Base-by-base conservation (phyloP, 352 stramenopile species). In the Ophiocytium majus region DNA sequence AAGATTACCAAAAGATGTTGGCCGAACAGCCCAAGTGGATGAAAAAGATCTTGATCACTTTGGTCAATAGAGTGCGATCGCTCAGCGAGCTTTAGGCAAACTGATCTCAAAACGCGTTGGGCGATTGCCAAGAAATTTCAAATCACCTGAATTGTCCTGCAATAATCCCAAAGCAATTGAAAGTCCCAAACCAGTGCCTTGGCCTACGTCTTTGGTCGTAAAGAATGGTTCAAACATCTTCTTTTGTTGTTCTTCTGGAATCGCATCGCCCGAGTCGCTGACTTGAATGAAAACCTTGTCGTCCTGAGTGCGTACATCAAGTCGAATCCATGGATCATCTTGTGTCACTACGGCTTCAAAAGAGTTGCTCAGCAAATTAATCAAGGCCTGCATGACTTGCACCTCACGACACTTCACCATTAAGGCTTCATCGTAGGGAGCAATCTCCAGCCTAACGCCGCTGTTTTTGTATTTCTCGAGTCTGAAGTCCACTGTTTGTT, bases 171-270 rank as follows among this genome's bases (percentile, higher is more conserved):
- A n/a, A n/a, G 57, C 23, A 71, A 71, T 71, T 23, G 19, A 23
- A 23, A 71, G 28, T 71, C 57, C 57, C 23, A 71, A 28, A 71
- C 57, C 57, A 23, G 57, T 71, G 23, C 57, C 57, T 28, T 71
- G 23, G 23, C 57, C 57, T 71, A 71, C 28, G 28, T 71, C 57
- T 28, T 71, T 71, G 28, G 57, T 71, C 28, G 57, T 71, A 71
- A 71, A 71, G 28, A 71, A 71, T 23, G 57, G 57, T 23, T 23
- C 19, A 71, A 71, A 71, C 57, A 71, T 71, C 57, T 71, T 71
- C 19, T 71, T 71, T 71, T 71, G 57, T 23, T 23, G 23, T 23
- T 71, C 57, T 71, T 71, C 57, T 23, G 23, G 57, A 71, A 71
- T 71, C 28, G 19, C 28, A 28, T 28, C 28, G 19, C 57, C 57